Conservation (phyloP, 352 stramenopile species). For the Lagenidium giganteum region DNA sequence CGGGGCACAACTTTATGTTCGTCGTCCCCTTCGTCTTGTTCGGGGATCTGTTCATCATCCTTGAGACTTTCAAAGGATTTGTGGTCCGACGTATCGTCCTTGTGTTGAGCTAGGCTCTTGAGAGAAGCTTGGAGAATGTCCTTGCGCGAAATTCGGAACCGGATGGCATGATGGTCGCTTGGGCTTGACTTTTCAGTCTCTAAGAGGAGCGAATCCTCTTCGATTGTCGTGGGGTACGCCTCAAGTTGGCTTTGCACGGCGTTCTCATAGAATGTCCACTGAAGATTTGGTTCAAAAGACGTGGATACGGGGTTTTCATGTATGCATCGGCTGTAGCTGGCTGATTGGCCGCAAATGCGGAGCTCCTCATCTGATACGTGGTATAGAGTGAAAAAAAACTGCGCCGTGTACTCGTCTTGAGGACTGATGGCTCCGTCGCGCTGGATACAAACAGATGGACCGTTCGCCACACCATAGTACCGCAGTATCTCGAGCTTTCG, state of each 20-base stretch:
- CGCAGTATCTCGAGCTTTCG: background rate
- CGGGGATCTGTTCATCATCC: too few relatives aligned
- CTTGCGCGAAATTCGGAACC: slow-evolving; percentile 52
- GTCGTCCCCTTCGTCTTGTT: too few relatives aligned
- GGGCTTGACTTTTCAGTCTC: background rate
- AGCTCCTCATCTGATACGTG: slow-evolving; percentile 14
- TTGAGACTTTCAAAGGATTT: too few relatives aligned
- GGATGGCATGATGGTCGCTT: slow-evolving; percentile 19
- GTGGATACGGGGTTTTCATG: slow-evolving; percentile 2
- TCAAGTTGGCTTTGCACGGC: slow-evolving; percentile 7
- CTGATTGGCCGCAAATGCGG: slow-evolving; percentile 14
- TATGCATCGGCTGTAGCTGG: slow-evolving; percentile 23
- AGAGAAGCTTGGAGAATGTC: slow-evolving; percentile 30
- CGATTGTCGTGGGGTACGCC: slow-evolving; percentile 31
- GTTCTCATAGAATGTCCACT: too few relatives aligned
- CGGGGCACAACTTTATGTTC: too few relatives aligned
- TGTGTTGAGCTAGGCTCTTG: slow-evolving; percentile 4
- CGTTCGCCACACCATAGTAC: background rate
- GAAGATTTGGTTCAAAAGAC: too few relatives aligned
- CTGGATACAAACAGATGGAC: slow-evolving; percentile 8
- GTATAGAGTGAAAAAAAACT: slow-evolving; percentile 8
- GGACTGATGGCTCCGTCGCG: slow-evolving; percentile 2
- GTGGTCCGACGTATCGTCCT: too few relatives aligned
- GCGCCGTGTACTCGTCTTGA: slow-evolving; percentile 1
- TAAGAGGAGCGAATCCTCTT: slow-evolving; percentile 19